phyloP scores from a whole-genome alignment of 805 yeast genomes.

The Metschnikowia santaceciliae region DNA sequence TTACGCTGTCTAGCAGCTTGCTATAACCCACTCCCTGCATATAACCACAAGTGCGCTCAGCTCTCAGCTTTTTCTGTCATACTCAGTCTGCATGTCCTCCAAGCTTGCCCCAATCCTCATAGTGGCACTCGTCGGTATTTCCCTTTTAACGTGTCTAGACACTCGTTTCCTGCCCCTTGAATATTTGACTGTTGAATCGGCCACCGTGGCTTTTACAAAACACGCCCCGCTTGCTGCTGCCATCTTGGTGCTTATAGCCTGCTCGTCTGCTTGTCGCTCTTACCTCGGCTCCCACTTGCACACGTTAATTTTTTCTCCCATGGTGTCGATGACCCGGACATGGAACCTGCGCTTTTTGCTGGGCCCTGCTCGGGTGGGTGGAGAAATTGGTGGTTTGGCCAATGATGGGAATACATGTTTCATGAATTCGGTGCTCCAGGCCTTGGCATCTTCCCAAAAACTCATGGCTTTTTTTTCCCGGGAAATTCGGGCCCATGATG shows the following conservation, averaged over 20 bases:
- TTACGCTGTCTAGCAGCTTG: too few species aligned
- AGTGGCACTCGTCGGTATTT: not conserved
- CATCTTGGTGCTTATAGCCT: constrained; percentile 7
- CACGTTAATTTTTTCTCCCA: not conserved
- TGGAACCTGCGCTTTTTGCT: not conserved
- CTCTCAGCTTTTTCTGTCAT: constrained; percentile 1
- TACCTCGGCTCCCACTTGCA: not conserved
- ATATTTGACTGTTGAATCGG: too few species aligned
- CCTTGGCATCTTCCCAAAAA: constrained; percentile 69
- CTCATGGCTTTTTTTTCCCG: constrained; percentile 53
- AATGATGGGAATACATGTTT: constrained; percentile 95
- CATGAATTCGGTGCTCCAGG: constrained; percentile 87
- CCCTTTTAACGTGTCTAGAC: not conserved
- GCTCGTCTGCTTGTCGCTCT: not conserved
- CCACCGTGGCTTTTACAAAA: constrained; percentile 1
- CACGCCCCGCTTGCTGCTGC: constrained; percentile 9
- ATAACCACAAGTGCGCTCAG: constrained; percentile 9
- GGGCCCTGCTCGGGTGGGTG: constrained; percentile 42
- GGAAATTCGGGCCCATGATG: constrained; percentile 26
- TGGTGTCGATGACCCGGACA: not conserved
- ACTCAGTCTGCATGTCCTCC: not conserved
- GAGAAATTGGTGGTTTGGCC: constrained; percentile 76
- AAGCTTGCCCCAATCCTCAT: not conserved
- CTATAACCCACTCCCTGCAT: constrained; percentile 12
- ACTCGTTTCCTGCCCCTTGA: not conserved